phyloP scores from a whole-genome alignment of 805 yeast species.

The Saturnispora sekii region DNA sequence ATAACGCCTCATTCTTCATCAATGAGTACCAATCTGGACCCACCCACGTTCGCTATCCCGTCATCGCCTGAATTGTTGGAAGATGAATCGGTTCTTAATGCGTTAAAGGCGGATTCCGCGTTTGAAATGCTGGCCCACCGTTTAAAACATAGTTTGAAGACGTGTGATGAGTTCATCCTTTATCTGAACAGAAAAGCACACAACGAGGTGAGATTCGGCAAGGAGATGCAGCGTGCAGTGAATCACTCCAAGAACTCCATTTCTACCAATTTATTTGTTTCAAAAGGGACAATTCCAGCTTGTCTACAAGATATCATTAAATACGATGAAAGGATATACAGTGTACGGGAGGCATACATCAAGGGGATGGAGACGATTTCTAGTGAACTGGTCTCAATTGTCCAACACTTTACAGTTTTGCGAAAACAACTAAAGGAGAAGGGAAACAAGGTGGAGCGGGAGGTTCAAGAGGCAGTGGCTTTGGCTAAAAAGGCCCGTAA shows the following conservation, averaged over 20 bases:
- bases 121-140: constrained; percentile 63
- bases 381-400: constrained; percentile 69
- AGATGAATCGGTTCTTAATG: constrained; percentile 1
- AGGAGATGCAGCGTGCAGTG: constrained; percentile 64
- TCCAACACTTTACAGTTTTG: constrained; percentile 57
- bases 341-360: constrained; percentile 67
- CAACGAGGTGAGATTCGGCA: constrained; percentile 69
- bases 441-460: constrained; percentile 73
- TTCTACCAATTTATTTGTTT: constrained; percentile 31
- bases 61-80: constrained; percentile 5
- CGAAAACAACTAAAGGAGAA: constrained; percentile 78
- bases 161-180: constrained; percentile 78
- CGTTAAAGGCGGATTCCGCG: constrained; percentile 50
- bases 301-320: constrained; percentile 62
- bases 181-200: constrained; percentile 70
- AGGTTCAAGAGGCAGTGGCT: constrained; percentile 69
- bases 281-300: constrained; percentile 42
- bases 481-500: constrained; percentile 82
- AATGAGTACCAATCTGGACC: background rate
- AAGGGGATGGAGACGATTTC: constrained; percentile 75
- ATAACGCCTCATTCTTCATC: background rate
- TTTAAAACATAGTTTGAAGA: constrained; percentile 66
- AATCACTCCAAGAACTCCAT: constrained; percentile 30
- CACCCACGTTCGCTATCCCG: constrained; percentile 4
- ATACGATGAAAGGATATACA: constrained; percentile 62